phyloP scores from a whole-genome alignment of 139 green algal genomes.

The Medakamo hakoo region DNA sequence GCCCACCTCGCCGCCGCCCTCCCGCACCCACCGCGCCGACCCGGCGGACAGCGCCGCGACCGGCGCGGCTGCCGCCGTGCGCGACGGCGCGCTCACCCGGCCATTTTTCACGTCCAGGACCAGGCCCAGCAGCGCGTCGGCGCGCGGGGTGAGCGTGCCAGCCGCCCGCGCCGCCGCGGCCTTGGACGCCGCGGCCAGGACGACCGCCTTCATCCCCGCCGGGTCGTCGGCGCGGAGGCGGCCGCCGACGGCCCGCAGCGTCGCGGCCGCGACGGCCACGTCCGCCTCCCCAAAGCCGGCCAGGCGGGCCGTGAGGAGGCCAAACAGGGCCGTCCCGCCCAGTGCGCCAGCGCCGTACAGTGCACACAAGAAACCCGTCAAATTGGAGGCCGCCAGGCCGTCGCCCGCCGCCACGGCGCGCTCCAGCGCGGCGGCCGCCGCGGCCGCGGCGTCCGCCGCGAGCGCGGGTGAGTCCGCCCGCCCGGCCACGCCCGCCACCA shows the following conservation, averaged over 20 bases:
- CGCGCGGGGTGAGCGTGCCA: conserved; percentile 35
- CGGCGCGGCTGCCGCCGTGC: background rate
- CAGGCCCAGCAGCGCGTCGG: conserved; percentile 52
- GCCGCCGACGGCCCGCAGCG: conserved; percentile 38
- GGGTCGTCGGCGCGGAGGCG: conserved; percentile 53
- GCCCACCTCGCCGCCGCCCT: background rate
- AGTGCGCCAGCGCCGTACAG: conserved; percentile 36
- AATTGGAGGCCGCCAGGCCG: conserved; percentile 33
- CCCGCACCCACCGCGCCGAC: background rate
- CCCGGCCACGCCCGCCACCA: conserved; percentile 42
- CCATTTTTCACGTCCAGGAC: conserved; percentile 85
- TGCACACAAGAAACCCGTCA: conserved; percentile 35
- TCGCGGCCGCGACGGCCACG: conserved; percentile 33
- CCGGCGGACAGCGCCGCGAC: background rate
- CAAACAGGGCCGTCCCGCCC: conserved; percentile 23
- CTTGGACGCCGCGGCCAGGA: conserved; percentile 41
- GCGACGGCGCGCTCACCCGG: conserved; percentile 3
- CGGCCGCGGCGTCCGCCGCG: conserved; percentile 33
- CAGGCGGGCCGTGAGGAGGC: conserved; percentile 3
- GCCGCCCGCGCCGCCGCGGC: conserved; percentile 17
- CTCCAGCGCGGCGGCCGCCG: conserved; percentile 19
- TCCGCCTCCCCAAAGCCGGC: conserved; percentile 44
- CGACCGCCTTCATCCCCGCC: conserved; percentile 55
- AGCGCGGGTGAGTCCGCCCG: conserved; percentile 22
- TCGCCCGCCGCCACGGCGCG: conserved; percentile 3